Base-by-base conservation (phyloP, 148 eudicot genomes). In the Amaranthus cruentus region DNA sequence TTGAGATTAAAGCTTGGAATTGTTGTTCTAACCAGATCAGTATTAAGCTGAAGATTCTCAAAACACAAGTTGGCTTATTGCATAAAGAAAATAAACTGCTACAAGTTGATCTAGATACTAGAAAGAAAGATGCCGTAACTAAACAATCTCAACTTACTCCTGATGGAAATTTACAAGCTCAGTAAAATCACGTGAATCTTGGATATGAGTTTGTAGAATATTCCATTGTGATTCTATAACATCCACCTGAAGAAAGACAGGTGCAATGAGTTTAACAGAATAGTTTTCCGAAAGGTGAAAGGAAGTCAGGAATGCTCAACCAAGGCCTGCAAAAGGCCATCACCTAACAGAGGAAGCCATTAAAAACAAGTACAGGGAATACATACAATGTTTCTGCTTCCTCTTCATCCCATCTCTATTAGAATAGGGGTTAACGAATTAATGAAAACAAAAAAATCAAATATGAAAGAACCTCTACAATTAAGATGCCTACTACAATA, bases 161-260 rank as follows among this genome's bases (percentile, higher is more conserved):
- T 90, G 97, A 83, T 95, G 97, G 77, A 87, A 95, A 81, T 87
- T 88, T 80, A 88, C 98, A 49, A 95, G 85, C 71, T 90, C 92
- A 47, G 98, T 95, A 80, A 95, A 95, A 87, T 95, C 98, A 78
- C 72, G 91, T 55, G 98, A 91, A 77, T 90, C 89, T 77, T 90
- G 93, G 70, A 95, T 88, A 83, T 83, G 97, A 62, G 87, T 76
- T 83, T 91, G 96, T 85, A 95, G 82, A 66, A 95, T 79, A 67
- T 91, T 95, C 98, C 98, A 95, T 73, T 95, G 98, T 55, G 98
- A 95, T 85, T 95, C 98, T 81, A 95, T 95, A 74, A 95, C 98
- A 74, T 95, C 98, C 81, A 95, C 96, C 97, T 93, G 78, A 48
- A 81, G 66, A 78, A 51, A 77, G 46, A 69, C 28, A 21, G 73